A percentile compares a stretch with the other conserved stretches of the same genome.
phyloP scores from a whole-genome alignment of 805 yeast genomes.

The Lipomyces sp. region DNA sequence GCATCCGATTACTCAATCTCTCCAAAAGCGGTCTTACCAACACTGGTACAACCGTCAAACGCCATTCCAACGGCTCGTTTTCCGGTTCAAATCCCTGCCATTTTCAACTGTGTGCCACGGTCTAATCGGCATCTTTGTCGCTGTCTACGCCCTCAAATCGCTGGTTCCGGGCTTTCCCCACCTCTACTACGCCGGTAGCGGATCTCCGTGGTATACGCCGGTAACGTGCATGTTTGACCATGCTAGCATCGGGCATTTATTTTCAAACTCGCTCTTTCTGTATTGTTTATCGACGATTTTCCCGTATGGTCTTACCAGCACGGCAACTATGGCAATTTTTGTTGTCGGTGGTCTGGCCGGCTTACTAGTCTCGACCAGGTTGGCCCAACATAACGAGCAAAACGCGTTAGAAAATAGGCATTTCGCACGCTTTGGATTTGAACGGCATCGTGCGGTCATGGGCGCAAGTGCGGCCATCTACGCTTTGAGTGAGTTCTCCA shows the following conservation, averaged over 20 bases:
- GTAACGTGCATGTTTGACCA: constrained; percentile 29
- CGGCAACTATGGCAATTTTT: constrained; percentile 19
- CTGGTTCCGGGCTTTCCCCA: constrained; percentile 28
- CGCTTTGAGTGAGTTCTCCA: constrained; percentile 10
- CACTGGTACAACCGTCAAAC: constrained; percentile 27
- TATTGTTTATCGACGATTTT: constrained; percentile 18
- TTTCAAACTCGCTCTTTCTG: constrained; percentile 21
- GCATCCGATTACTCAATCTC: neutral
- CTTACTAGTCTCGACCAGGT: constrained; percentile 2
- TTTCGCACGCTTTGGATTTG: constrained; percentile 3
- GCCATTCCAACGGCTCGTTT: constrained; percentile 6
- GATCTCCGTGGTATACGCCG: constrained; percentile 4
- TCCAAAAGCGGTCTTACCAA: constrained; percentile 21
- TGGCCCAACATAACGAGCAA: constrained; percentile 8
- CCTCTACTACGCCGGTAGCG: constrained; percentile 9
- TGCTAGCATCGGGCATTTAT: constrained; percentile 18
- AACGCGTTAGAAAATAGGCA: constrained; percentile 12
- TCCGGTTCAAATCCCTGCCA: constrained; percentile 13
- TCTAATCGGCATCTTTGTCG: constrained; percentile 24
- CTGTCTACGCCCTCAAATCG: constrained; percentile 16
- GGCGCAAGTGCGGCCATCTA: constrained; percentile 29
- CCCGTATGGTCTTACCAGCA: constrained; percentile 26
- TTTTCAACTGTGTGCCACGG: constrained; percentile 19
- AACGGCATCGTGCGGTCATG: constrained; percentile 3
- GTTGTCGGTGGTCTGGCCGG: constrained; percentile 22